Evolutionary conservation across 106 monocot genomes (phyloP).

Genomic region (Acorus gramineus): DNA sequence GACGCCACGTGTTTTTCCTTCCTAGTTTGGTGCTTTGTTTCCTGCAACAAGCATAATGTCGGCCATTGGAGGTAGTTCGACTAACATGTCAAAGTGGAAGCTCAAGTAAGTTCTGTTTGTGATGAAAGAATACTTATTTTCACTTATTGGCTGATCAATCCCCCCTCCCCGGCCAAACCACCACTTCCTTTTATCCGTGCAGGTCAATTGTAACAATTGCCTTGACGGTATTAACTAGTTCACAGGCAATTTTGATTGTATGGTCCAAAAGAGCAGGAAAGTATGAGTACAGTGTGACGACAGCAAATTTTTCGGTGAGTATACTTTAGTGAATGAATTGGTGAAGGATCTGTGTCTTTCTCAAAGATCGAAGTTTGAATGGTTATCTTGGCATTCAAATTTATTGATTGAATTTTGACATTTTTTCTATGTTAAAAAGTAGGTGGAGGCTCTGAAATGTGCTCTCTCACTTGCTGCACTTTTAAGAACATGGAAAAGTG

Average conservation of each 20-base stretch:
- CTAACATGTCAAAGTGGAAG: conserved; percentile 20
- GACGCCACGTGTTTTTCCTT: too few species aligned
- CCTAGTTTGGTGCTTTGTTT: too few species aligned
- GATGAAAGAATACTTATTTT: too few species aligned
- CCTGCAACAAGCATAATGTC: neutral
- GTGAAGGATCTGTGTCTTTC: too few species aligned
- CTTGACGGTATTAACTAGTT: conserved; percentile 89
- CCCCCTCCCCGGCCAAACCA: neutral
- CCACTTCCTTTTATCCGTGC: conserved; percentile 2
- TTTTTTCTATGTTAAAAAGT: conserved; percentile 1
- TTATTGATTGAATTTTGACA: too few species aligned
- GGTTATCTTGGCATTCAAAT: too few species aligned
- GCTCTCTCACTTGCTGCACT: conserved; percentile 76
- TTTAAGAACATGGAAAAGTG: conserved; percentile 64
- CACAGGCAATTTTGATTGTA: conserved; percentile 87
- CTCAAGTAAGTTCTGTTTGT: conserved; percentile 9
- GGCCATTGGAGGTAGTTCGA: neutral
- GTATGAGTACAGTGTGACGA: conserved; percentile 92
- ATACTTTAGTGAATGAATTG: neutral
- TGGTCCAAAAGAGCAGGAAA: conserved; percentile 98
- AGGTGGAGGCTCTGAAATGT: conserved; percentile 97
- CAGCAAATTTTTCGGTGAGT: conserved; percentile 81
- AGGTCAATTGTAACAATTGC: conserved; percentile 82
- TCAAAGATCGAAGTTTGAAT: too few species aligned
- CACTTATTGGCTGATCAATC: neutral